Conservation (phyloP, 768 basidiomycete genomes). For the Boletellus ananiceps region DNA sequence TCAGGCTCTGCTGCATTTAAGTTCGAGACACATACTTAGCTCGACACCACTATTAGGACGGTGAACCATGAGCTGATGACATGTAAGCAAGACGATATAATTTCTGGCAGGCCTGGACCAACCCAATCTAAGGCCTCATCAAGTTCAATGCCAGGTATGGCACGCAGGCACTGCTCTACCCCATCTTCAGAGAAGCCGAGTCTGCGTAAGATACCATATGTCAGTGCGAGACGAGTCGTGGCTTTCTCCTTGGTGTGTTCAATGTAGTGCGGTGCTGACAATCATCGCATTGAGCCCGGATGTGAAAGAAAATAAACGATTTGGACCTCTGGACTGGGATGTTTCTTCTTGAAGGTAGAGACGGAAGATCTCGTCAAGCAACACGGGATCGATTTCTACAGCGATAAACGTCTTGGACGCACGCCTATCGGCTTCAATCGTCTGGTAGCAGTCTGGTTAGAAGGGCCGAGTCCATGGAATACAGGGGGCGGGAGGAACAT, state of each 20-base stretch:
- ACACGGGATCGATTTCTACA: slow-evolving; percentile 56
- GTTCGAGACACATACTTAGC: slow-evolving; percentile 23
- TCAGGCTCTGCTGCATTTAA: not conserved
- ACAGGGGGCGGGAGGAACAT: slow-evolving; percentile 1
- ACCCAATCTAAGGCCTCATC: slow-evolving; percentile 95
- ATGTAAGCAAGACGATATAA: slow-evolving; percentile 6
- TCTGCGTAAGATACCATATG: slow-evolving; percentile 74
- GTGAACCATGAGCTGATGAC: slow-evolving; percentile 55
- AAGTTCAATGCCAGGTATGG: slow-evolving; percentile 63
- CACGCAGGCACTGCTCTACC: slow-evolving; percentile 66
- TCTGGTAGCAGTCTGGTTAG: slow-evolving; percentile 29
- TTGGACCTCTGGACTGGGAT: slow-evolving; percentile 25
- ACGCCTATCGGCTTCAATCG: slow-evolving; percentile 78
- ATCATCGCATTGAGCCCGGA: slow-evolving; percentile 1
- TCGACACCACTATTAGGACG: slow-evolving; percentile 58
- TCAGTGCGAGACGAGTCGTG: slow-evolving; percentile 65
- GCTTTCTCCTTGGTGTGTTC: slow-evolving; percentile 70
- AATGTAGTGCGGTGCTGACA: slow-evolving; percentile 17
- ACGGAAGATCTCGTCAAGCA: slow-evolving; percentile 57
- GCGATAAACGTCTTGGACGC: slow-evolving; percentile 57
- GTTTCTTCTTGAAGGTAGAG: slow-evolving; percentile 39
- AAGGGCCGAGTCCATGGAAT: not conserved
- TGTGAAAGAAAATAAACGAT: not conserved
- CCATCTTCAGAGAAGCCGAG: slow-evolving; percentile 69
- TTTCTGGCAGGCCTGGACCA: slow-evolving; percentile 18